Percentiles rank a stretch among this genome's conserved stretches.
phyloP scores from a whole-genome alignment of 306 rosid genomes.

The Delonix regia region DNA sequence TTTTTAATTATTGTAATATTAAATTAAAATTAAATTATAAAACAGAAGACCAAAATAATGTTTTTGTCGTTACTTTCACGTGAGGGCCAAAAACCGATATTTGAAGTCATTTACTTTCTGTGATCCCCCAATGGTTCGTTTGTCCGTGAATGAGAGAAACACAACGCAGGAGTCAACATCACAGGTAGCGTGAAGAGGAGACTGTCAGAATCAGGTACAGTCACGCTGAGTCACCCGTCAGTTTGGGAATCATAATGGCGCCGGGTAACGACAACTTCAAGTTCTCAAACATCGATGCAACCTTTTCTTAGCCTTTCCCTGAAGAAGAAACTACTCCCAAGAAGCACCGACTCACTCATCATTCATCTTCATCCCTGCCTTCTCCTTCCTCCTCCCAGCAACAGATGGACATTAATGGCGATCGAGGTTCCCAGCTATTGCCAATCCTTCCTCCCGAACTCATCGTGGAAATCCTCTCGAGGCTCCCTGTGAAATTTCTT shows the following conservation, averaged over 20 bases:
- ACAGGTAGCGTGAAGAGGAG: not conserved
- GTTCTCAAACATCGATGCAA: not conserved
- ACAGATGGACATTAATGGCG: not conserved
- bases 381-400: not conserved
- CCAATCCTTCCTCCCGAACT: conserved; percentile 37
- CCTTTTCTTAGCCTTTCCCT: not conserved
- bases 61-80: too few relatives aligned
- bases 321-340: not conserved
- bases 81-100: too few relatives aligned
- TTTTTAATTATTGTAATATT: too few relatives aligned
- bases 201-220: not conserved
- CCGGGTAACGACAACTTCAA: not conserved
- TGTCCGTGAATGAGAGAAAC: too few relatives aligned
- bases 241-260: not conserved
- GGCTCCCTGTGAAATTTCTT: conserved; percentile 37
- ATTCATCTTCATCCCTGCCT: not conserved
- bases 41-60: too few relatives aligned
- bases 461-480: conserved; percentile 31
- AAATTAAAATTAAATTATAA: too few relatives aligned
- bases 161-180: too few relatives aligned
- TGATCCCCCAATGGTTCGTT: too few relatives aligned
- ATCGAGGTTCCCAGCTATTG: not conserved
- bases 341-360: not conserved
- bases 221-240: not conserved
- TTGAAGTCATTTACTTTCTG: too few relatives aligned